Percentiles rank a stretch among this genome's conserved stretches.
These are phyloP conservation scores for Globisporangium barbulae DNA, from an alignment of 352 stramenopile species.

Conservation along the genomic window DNA sequence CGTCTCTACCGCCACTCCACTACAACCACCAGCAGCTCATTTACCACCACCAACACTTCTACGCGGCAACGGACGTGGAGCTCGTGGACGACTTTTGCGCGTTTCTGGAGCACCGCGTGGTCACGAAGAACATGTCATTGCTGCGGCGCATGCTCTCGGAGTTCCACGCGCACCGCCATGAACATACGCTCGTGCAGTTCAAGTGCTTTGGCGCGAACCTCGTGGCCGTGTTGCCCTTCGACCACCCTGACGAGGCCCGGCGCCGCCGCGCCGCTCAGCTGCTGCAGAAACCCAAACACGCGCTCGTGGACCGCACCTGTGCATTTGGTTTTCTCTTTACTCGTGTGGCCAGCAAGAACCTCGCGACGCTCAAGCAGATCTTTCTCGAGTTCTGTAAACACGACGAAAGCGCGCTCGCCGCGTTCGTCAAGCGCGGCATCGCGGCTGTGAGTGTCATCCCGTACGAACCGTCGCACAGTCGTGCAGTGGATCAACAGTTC, in stretches of 20 bases:
- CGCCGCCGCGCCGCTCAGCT: constrained; percentile 20
- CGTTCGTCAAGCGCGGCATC: constrained; percentile 25
- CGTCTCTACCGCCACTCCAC: no score
- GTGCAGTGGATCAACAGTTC: background rate
- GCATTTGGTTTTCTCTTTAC: constrained; percentile 38
- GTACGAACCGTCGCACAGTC: constrained; percentile 16
- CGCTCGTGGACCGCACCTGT: constrained; percentile 18
- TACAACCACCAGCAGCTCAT: background rate
- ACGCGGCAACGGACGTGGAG: constrained; percentile 19
- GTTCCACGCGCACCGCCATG: constrained; percentile 39
- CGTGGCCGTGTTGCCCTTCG: constrained; percentile 40
- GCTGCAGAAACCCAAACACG: constrained; percentile 28
- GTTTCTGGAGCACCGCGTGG: constrained; percentile 51
- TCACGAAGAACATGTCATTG: constrained; percentile 41
- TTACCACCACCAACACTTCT: background rate
- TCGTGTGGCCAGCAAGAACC: constrained; percentile 38
- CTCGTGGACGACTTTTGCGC: constrained; percentile 49
- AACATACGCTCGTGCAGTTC: constrained; percentile 40
- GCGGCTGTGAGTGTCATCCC: constrained; percentile 42
- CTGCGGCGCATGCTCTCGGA: constrained; percentile 55
- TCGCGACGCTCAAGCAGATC: constrained; percentile 34
- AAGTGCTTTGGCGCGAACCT: constrained; percentile 31
- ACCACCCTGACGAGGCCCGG: constrained; percentile 7
- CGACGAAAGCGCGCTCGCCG: constrained; percentile 21
- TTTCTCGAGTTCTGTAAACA: constrained; percentile 34